These are phyloP conservation scores for Yarrowia sp. DNA, from an alignment of 805 yeast species.

Conservation along the genomic window DNA sequence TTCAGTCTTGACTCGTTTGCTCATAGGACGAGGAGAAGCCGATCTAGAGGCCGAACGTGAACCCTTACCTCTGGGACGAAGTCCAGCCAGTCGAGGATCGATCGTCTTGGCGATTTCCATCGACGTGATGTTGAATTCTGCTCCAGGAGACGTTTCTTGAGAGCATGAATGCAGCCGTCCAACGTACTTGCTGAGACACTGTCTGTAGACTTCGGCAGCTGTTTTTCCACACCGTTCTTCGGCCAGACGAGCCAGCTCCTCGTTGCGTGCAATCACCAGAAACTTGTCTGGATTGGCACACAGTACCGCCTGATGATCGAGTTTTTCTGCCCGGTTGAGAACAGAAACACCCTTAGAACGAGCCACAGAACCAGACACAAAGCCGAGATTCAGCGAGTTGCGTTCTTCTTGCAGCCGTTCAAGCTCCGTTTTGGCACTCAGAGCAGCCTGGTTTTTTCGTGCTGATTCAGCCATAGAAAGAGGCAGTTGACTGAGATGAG, in stretches of 20 bases:
- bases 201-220: conserved; percentile 60
- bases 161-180: conserved; percentile 40
- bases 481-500: conserved; percentile 29
- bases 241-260: conserved; percentile 60
- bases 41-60: neutral
- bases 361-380: conserved; percentile 24
- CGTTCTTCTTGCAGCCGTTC: conserved; percentile 27
- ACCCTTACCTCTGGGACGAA: neutral
- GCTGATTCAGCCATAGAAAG: conserved; percentile 49
- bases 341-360: neutral
- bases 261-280: conserved; percentile 61
- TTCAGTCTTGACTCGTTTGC: conserved; percentile 31
- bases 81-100: neutral
- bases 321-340: conserved; percentile 4
- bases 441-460: conserved; percentile 59
- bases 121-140: conserved; percentile 38
- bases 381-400: conserved; percentile 30
- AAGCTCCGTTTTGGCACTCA: conserved; percentile 43
- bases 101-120: conserved; percentile 36
- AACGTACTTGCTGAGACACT: conserved; percentile 58
- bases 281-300: conserved; percentile 64
- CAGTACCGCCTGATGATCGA: conserved; percentile 41
- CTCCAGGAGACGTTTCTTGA: conserved; percentile 34
- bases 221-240: conserved; percentile 66
- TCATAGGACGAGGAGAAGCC: neutral